Percentiles rank a stretch among this genome's conserved stretches.
phyloP scores from a whole-genome alignment of 768 basidiomycete genomes.

The Boletus insuetus region DNA sequence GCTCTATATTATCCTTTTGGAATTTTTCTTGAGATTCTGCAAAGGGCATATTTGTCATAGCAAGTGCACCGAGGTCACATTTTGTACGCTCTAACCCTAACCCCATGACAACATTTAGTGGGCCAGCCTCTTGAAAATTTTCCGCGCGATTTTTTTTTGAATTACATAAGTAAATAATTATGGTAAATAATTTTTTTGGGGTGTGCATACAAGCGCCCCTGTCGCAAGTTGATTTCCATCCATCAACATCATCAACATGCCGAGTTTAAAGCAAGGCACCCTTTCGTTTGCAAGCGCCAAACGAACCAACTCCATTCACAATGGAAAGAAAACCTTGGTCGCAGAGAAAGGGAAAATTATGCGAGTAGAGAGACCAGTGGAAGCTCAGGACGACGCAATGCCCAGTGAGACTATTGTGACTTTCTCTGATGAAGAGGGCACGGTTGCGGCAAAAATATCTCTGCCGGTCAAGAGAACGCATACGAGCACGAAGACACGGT shows the following conservation, averaged over 20 bases:
- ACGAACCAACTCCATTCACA: conserved; percentile 35
- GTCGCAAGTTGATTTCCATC: conserved; percentile 3
- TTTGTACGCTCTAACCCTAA: too few species aligned
- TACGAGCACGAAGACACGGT: conserved; percentile 22
- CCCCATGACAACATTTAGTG: too few species aligned
- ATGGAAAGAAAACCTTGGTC: conserved; percentile 5
- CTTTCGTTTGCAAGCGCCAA: conserved; percentile 47
- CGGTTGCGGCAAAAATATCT: not conserved
- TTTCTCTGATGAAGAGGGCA: conserved; percentile 21
- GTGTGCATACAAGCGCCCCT: conserved; percentile 17
- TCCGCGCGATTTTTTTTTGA: too few species aligned
- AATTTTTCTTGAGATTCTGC: too few species aligned
- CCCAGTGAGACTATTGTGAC: conserved; percentile 8
- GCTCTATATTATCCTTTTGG: not conserved
- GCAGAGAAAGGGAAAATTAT: conserved; percentile 10
- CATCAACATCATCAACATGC: conserved; percentile 1
- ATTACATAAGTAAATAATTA: too few species aligned
- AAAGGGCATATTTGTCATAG: too few species aligned
- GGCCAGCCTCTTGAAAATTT: too few species aligned
- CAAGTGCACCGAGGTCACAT: too few species aligned
- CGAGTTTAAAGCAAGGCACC: conserved; percentile 42
- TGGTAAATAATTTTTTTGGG: too few species aligned
- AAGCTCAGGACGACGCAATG: not conserved
- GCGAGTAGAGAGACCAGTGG: not conserved
- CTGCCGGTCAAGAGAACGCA: conserved; percentile 24